Base-by-base conservation (phyloP, 257 asterid genomes). In the Lantana camara region DNA sequence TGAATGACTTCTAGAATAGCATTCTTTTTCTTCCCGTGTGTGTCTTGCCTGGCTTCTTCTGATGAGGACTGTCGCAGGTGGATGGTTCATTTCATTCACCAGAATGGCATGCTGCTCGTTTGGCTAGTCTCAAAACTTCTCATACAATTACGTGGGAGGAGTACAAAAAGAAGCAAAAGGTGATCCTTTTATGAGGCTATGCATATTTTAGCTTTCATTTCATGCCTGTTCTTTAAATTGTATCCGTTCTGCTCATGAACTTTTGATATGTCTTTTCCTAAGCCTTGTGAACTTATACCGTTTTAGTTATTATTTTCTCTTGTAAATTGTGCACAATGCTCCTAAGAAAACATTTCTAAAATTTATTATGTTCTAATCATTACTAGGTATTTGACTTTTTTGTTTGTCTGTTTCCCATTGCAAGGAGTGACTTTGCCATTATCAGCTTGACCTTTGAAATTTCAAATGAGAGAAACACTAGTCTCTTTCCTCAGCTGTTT, bases 91-190 rank as follows among this genome's bases (percentile, higher is more conserved):
- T 85, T 44, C 50, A 44, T 44, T 44, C 50, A 63, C 93, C 93
- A 85, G 93, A 82, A 70, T 82, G 93, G 93, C 93, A 82, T 82
- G 93, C 93, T 74, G 87, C 93, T 72, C 85, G 89, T 73, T 72
- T 85, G 81, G 93, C 89, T 22, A 82, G 89, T 67, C 89, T 85
- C 63, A 85, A 85, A 17, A 85, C 85, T 40, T 78, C 93, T 72
- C 93, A 85, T 70, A 82, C 89, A 5, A 72, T 82, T 37, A 82
- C 89, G 7, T 85, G 93, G 89, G 89, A 85, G 77, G 93, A 85
- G 80, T 82, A 42, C 80, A 85, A 85, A 68, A 74, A 52, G 82
- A 85, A 74, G 77, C 89, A 82, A 69, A 85, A 82, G 93, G 93
- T 85, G 75, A 16, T 85, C 73, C n/a, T 67, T 67, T n/a, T 40